phyloP scores from a whole-genome alignment of 345 rosid species.

The Rubroshorea leprosula region DNA sequence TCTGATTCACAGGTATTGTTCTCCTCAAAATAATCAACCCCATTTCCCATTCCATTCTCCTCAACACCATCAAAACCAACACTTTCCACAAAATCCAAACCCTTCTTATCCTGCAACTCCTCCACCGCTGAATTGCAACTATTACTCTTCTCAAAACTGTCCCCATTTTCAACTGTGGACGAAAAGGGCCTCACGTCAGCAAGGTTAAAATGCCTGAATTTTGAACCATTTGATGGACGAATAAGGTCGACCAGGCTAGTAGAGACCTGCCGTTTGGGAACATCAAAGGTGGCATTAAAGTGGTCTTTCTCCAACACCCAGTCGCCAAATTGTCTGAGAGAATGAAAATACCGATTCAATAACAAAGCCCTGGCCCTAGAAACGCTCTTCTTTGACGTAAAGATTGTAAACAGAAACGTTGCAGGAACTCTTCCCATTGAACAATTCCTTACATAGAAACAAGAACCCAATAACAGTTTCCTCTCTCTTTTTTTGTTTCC shows the following conservation, averaged over 20 bases:
- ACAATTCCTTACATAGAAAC: slow-evolving; percentile 1
- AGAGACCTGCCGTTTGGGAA: slow-evolving; percentile 25
- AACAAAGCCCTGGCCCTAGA: slow-evolving; percentile 27
- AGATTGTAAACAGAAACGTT: slow-evolving; percentile 42
- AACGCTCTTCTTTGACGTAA: slow-evolving; percentile 24
- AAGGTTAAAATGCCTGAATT: slow-evolving; percentile 10
- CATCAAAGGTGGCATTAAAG: slow-evolving; percentile 16
- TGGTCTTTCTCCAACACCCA: slow-evolving; percentile 24
- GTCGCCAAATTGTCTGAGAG: slow-evolving; percentile 25
- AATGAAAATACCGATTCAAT: slow-evolving; percentile 29
- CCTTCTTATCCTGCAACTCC: not conserved
- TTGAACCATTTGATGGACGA: slow-evolving; percentile 16
- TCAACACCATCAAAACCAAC: slow-evolving; percentile 16
- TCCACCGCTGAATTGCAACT: not conserved
- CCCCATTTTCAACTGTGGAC: slow-evolving; percentile 22
- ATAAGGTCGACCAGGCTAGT: slow-evolving; percentile 18
- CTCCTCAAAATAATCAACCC: slow-evolving; percentile 12
- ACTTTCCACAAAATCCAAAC: slow-evolving; percentile 18
- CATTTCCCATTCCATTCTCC: slow-evolving; percentile 11
- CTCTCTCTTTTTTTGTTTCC: not conserved
- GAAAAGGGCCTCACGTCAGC: slow-evolving; percentile 31
- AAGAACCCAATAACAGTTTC: slow-evolving; percentile 1
- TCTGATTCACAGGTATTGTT: slow-evolving; percentile 7
- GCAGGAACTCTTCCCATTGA: slow-evolving; percentile 54
- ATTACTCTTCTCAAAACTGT: slow-evolving; percentile 17